Conservation (phyloP, 768 basidiomycete genomes). For the Roridomyces roridus region DNA sequence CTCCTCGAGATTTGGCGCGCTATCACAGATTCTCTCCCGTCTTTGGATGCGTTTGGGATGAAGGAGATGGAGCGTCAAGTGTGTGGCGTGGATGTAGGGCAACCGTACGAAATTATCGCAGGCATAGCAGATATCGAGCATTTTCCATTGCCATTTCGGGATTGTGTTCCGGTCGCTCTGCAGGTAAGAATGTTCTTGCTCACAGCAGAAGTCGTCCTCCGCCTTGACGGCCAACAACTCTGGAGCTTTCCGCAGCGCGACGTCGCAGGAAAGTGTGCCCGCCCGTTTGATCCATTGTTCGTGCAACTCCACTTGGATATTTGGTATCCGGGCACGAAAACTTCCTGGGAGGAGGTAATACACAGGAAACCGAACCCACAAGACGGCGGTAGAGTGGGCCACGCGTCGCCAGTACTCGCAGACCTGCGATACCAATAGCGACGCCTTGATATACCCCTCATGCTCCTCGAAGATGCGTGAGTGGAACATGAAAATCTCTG, state of each 20-base stretch:
- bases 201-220: too few relatives aligned
- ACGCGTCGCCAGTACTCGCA: background rate
- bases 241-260: conserved; percentile 1
- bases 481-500: background rate
- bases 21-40: background rate
- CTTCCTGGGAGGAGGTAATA: too few relatives aligned
- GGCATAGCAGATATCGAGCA: background rate
- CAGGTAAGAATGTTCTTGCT: too few relatives aligned
- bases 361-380: conserved; percentile 9
- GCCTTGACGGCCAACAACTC: background rate
- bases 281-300: background rate
- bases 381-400: conserved; percentile 3
- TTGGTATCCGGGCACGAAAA: background rate
- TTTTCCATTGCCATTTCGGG: background rate
- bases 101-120: background rate
- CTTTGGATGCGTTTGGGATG: background rate
- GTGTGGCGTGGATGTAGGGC: background rate
- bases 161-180: too few relatives aligned
- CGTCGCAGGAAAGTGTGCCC: conserved; percentile 3
- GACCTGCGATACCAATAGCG: conserved; percentile 11
- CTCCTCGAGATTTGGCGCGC: background rate
- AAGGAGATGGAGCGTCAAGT: background rate
- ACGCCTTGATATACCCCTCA: background rate
- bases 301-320: background rate
- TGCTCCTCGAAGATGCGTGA: background rate